Base-by-base conservation (phyloP, 108 stramenopile species). In the Parietichytrium sp. region DNA sequence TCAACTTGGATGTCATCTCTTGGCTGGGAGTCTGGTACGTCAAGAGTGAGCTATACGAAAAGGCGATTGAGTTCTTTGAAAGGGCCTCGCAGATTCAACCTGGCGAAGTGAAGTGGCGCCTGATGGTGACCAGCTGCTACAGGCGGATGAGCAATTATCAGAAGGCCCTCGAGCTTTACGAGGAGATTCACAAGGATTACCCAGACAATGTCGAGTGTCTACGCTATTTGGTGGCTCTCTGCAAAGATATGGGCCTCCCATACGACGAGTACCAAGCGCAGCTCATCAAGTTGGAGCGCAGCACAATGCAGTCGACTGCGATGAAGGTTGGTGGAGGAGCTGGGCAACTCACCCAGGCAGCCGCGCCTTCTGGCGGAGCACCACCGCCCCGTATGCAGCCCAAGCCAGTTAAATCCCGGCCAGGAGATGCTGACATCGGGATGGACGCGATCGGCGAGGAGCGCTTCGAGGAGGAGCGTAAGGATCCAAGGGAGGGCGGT, bases 11-110 rank as follows among this genome's bases (percentile, higher is more conserved):
- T 54, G 92, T 93, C 78, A 93, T 95, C 36, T 80, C 84, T 18
- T 93, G 91, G 92, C 87, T 96, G 36, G 95, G 93, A 29, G 90
- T 94, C 15, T 92, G 93, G 93, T 95, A 92, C 80, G 92, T 94
- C 72, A 92, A 94, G 79, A 79, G 91, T 23, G 93, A 95, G 82
- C 88, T 94, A 86, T 94, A 93, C 81, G 94, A 93, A 54, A 92
- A 91, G 82, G 91, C 92, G 31, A 91, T 94, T 29, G 86, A 88
- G 45, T 95, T 92, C 83, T 95, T 95, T 54, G 87, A 92, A 81
- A 90, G 92, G 15, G 95, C 95, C 25, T 78, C 92, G 38, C 89
- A 93, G 52, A 87, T 94, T 20, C 90, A 94, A 85, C 94, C 94
- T 29, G 90, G 87, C 25, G 94, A 95, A 84, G 88, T 94, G 31